Evolutionary conservation across 1,139 yeast species (phyloP).

Genomic region (Zygoascus meyerae): DNA sequence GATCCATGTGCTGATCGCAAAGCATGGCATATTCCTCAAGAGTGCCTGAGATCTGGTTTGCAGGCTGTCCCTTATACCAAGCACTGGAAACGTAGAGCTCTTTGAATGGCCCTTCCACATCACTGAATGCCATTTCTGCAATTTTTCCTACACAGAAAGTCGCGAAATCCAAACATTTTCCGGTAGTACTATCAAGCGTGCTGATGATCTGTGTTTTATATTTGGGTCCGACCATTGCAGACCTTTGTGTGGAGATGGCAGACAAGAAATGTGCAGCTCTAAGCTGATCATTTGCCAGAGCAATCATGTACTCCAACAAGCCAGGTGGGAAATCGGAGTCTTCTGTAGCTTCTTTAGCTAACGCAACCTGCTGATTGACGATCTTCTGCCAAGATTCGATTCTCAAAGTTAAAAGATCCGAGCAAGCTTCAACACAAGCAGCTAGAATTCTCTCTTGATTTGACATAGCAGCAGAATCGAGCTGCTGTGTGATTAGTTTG

Average conservation of each 20-base stretch:
- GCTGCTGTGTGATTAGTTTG: conserved; percentile 81
- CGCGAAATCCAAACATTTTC: conserved; percentile 73
- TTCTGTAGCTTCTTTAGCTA: conserved; percentile 40
- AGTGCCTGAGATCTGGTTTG: conserved; percentile 64
- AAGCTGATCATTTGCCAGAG: conserved; percentile 84
- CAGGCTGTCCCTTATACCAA: conserved; percentile 41
- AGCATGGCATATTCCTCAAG: conserved; percentile 71
- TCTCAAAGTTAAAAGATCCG: conserved; percentile 53
- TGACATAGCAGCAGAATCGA: conserved; percentile 87
- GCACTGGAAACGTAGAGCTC: conserved; percentile 38
- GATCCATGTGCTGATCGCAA: conserved; percentile 44
- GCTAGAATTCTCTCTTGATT: conserved; percentile 76
- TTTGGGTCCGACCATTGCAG: conserved; percentile 58
- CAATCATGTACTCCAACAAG: conserved; percentile 71
- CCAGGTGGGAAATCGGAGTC: conserved; percentile 67
- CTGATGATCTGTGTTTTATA: conserved; percentile 53
- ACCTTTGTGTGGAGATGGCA: conserved; percentile 60
- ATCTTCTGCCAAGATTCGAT: conserved; percentile 55
- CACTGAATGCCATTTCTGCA: conserved; percentile 65
- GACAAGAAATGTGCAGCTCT: conserved; percentile 78
- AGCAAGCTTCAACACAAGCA: conserved; percentile 78
- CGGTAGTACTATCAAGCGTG: conserved; percentile 57
- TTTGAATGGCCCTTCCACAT: conserved; percentile 47
- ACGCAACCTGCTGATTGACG: conserved; percentile 55
- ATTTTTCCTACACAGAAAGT: conserved; percentile 61